Evolutionary conservation across 345 rosid species (phyloP).

Genomic region (Raphanus sativus): DNA sequence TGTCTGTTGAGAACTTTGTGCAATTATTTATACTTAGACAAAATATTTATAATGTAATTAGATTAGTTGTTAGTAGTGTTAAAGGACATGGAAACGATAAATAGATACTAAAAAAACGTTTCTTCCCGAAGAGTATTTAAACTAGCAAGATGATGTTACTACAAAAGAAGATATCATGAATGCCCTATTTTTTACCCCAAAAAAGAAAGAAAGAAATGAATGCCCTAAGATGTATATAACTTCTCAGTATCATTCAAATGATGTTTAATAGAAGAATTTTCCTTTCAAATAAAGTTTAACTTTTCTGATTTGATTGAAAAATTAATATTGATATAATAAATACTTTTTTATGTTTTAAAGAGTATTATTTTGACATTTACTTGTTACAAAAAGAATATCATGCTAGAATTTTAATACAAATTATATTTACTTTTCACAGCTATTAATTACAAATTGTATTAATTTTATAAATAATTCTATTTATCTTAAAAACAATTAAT

Average conservation of each 20-base stretch:
- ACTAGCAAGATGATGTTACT: background rate
- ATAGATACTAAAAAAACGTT: no score
- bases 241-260: background rate
- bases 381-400: no score
- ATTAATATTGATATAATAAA: no score
- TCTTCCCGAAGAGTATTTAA: background rate
- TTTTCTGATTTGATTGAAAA: no score
- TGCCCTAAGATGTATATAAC: background rate
- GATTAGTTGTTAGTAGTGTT: no score
- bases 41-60: no score
- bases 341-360: background rate
- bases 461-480: no score
- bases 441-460: no score
- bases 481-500: no score
- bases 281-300: background rate
- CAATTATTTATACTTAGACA: background rate
- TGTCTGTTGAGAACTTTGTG: background rate
- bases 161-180: background rate
- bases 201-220: background rate
- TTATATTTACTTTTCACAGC: background rate
- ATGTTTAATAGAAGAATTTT: background rate
- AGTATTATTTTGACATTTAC: background rate
- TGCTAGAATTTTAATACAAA: no score
- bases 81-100: no score
- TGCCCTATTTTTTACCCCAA: background rate